A percentile compares a stretch with the other conserved stretches of the same genome.
These are phyloP conservation scores for Helianthus annuus DNA, from an alignment of 129 eudicot genomes.

Conservation along the genomic window HanXRQr2.0-SUNRISE NC_035441.2:187889899-187890398, in stretches of 20 bases:
- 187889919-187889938: neutral
- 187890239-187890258: constrained; percentile 84
- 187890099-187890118: neutral
- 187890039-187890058: constrained; percentile 92
- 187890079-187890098: neutral
- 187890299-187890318: constrained; percentile 66
- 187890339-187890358: constrained; percentile 77
- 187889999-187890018: constrained; percentile 61
- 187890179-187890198: neutral
- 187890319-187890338: constrained; percentile 86
- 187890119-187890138: neutral
- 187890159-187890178: neutral
- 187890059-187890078: constrained; percentile 32
- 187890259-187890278: constrained; percentile 93
- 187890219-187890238: constrained; percentile 70
- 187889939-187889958: constrained; percentile 35
- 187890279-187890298: constrained; percentile 79
- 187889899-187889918: no score
- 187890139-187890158: neutral
- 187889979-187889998: constrained; percentile 56
- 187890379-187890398: constrained; percentile 58
- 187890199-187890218: constrained; percentile 69
- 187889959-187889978: constrained; percentile 60
- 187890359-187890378: constrained; percentile 50
- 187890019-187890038: constrained; percentile 77